Conservation (phyloP, 495 filamentous ascomycete species). For the Daldinia loculata region DNA sequence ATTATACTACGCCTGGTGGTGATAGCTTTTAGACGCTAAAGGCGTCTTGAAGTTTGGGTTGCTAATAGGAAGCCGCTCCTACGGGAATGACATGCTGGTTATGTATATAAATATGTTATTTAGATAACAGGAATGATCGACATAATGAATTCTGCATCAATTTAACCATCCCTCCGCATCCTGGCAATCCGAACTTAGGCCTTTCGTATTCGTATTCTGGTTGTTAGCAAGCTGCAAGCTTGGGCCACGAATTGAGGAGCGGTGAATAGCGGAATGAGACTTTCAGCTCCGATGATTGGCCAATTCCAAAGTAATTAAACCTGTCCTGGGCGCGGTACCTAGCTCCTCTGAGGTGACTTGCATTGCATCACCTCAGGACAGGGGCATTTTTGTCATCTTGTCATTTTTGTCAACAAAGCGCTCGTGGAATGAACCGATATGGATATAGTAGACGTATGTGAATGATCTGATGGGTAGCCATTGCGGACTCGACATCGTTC, state of each 20-base stretch:
- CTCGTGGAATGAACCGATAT: constrained; percentile 23
- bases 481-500: not conserved
- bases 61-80: too few relatives aligned
- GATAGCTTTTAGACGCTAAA: too few relatives aligned
- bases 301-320: constrained; percentile 34
- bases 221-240: constrained; percentile 18
- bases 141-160: constrained; percentile 13
- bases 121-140: constrained; percentile 8
- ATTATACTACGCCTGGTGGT: too few relatives aligned
- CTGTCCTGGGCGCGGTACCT: constrained; percentile 23
- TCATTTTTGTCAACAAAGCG: not conserved
- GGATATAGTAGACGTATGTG: constrained; percentile 8
- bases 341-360: constrained; percentile 27
- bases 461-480: constrained; percentile 21
- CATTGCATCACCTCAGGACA: constrained; percentile 33
- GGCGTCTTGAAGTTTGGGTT: too few relatives aligned
- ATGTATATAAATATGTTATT: not conserved
- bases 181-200: constrained; percentile 16
- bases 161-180: constrained; percentile 19
- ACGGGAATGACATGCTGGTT: not conserved
- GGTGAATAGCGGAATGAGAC: constrained; percentile 34
- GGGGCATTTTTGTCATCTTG: not conserved
- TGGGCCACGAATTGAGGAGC: constrained; percentile 28
- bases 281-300: constrained; percentile 26
- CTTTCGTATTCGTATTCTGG: constrained; percentile 39